Evolutionary conservation across 805 yeast species (phyloP), one percentile per base, ranked within the genome.

Genomic region (Kuraishia ogatae): DNA sequence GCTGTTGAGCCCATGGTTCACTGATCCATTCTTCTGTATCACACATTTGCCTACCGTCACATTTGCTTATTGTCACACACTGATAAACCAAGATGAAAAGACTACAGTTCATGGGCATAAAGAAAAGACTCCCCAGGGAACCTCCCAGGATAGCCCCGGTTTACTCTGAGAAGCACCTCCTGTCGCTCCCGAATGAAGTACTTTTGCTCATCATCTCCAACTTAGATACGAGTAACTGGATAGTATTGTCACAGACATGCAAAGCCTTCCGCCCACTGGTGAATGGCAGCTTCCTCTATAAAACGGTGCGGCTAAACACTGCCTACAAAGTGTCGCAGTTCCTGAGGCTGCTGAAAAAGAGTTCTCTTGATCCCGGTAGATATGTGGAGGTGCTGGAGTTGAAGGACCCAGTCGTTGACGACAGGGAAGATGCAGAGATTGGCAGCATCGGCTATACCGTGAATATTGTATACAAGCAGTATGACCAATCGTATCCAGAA

Each of bases 81-180:
- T 17, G 15, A 39, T 20, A 47, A 39, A 21, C 19, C 35, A 29
- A n/a, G 19, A 73, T 73, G 78, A 69, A 63, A 56, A 67, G 70
- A 53, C 70, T 75, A 57, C 80, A 76, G 62, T 62, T 76, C 5
- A 74, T 76, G 50, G 79, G 79, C 21, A 56, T 73, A 22, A 69
- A 65, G 59, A 66, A 62, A 51, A 61, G 61, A 2, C 59, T 66
- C 3, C 48, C 47, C 20, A 59, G 57, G 50, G 22, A 24, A n/a
- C n/a, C n/a, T n/a, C n/a, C n/a, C n/a, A n/a, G n/a, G n/a, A 48
- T 39, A 46, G 58, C 50, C 47, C 54, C 59, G 15, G 21, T 22
- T 8, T 24, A 29, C 24, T 17, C 28, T 1, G 21, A 20, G n/a
- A 21, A 24, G 21, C 49, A 52, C 29, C 54, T 68, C 21, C 39